Base-by-base conservation (phyloP, 306 rosid species). In the Malus sieversii region DNA sequence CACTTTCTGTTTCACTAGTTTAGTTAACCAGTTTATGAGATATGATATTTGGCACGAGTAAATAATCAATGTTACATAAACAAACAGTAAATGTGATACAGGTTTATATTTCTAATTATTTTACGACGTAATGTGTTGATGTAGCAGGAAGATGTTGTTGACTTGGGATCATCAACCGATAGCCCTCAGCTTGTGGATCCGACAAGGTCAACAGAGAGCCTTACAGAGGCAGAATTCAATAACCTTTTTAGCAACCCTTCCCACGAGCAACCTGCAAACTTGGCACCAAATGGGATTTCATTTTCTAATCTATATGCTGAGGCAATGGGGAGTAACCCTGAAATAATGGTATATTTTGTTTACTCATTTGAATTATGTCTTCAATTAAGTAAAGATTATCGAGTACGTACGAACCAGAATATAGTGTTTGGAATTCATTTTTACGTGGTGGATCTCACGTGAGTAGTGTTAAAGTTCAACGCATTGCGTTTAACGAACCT, bases 141-240 rank as follows among this genome's bases (percentile, higher is more conserved):
- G 18, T 8, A 68, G 48, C 74, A 77, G 52, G 63, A 0, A 51
- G 20, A 70, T 14, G 2, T 38, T 42, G 16, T 68, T 64, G 74
- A 68, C 55, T 59, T 68, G 12, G 74, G 33, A 55, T 67, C 74
- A 27, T 77, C 71, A 70, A 30, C 66, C 19, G 57, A 53, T 14
- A 70, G 76, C 58, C 15, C 70, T 66, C 70, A 10, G 29, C 48
- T 23, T 30, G 9, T 30, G 68, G 40, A 64, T 18, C 6, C 6
- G 0, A 20, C 16, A 10, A 66, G 27, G 18, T 66, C 29, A 5
- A 8, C 14, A 13, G 45, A 64, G 45, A 64, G 3, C 44, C 6
- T 64, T 22, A 32, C 25, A 9, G 44, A 7, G 42, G 3, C 25
- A 4, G 48, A 35, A 11, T 66, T 38, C 48, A 66, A 27, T 27